Percentiles rank a stretch among this genome's conserved stretches.
Evolutionary conservation across 2,329 filamentous ascomycete species (phyloP).

Genomic region (Ceratocystis alfenasii): DNA sequence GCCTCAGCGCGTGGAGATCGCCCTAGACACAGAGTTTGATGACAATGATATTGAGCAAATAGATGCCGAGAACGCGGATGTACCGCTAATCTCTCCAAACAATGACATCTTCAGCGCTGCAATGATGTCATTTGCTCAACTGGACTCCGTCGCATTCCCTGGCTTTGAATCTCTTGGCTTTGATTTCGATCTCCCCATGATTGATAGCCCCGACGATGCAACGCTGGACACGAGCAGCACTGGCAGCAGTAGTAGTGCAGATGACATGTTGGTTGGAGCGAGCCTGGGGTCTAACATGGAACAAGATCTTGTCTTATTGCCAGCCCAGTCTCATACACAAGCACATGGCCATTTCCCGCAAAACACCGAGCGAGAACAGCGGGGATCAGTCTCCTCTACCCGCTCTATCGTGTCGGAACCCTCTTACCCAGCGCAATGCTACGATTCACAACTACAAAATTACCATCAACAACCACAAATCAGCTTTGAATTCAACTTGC

Average conservation of each 20-base stretch:
- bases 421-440: constrained; percentile 22
- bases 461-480: constrained; percentile 32
- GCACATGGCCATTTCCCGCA: not conserved
- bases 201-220: constrained; percentile 16
- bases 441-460: constrained; percentile 23
- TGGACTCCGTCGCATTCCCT: not conserved
- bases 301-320: constrained; percentile 1
- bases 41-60: not conserved
- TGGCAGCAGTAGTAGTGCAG: constrained; percentile 15
- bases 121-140: constrained; percentile 1
- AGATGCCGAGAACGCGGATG: constrained; percentile 10
- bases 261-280: not conserved
- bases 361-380: constrained; percentile 1
- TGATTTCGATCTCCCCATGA: constrained; percentile 16
- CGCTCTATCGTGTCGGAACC: constrained; percentile 2
- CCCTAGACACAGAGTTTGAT: not conserved
- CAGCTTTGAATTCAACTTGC: constrained; percentile 40
- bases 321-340: not conserved
- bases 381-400: not conserved
- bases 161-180: constrained; percentile 8
- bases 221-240: constrained; percentile 17
- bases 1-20: not conserved
- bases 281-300: not conserved
- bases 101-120: constrained; percentile 27
- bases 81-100: constrained; percentile 28